Base-by-base conservation (phyloP, 768 basidiomycete genomes). In the Termitomyces bulborhizus region DNA sequence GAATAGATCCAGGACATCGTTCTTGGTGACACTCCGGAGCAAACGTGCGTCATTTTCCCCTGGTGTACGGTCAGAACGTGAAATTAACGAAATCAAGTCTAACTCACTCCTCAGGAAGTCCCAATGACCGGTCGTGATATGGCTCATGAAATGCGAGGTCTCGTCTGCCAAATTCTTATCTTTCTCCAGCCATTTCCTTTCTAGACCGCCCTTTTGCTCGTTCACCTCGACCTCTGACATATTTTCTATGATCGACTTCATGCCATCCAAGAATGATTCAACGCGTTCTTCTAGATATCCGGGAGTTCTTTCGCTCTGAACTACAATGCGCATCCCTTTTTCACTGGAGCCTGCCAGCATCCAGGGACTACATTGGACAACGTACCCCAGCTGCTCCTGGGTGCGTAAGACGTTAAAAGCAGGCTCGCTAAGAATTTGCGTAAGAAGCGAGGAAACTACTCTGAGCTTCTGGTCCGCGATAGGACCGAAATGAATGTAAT, bases 361-460 rank as follows among this genome's bases (percentile, higher is more conserved):
- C 80, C 81, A 84, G 31, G 71, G 65, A 1, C 75, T 74, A 59
- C 82, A 85, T 8, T 76, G 80, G 36, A 97, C 95, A 42, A 97
- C 78, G 68, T 99, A 99, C 5, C 97, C 97, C 1, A 99, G 78
- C 69, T 99, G 97, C 66, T 98, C 93, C 66, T 92, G 86, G 3
- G 95, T 98, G 29, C 97, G 86, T 31, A 99, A 80, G 24, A 85
- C 74, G 66, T 96, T 86, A 71, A 98, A 99, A 9, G 89, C 82
- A 1, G 95, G 96, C 63, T 99, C 97, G n/a, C 80, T 75, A 37
- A 95, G 76, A 54, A 98, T 88, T 62, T 95, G 92, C 0, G 79
- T 78, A 24, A 98, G 82, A 13, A 99, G 77, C 2, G 83, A 72
- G 24, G 86, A 77, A 1, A 77, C 76, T 26, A 90, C 85, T 3